Evolutionary conservation across 805 yeast species (phyloP), one percentile per base, ranked within the genome.

Genomic region (Ogataea allantospora): DNA sequence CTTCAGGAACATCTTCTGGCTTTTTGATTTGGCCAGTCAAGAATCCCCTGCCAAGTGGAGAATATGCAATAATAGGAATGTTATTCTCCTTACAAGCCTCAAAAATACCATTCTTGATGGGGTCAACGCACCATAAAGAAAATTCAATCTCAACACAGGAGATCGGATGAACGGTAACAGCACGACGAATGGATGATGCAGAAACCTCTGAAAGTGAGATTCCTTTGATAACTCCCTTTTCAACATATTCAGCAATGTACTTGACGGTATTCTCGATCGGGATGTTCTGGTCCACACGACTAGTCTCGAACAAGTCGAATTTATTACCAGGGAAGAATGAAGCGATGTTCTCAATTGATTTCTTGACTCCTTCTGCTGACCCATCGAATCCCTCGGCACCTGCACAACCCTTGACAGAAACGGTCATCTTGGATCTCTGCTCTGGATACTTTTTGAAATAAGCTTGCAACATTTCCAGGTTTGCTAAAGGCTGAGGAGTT

Each of bases 1-100:
- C 80, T 27, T 66, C 65, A 9, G 78, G 74, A 22, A 83, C 51
- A 36, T 76, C 80, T 0, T 60, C 52, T 16, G 62, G 51, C 5
- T 70, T 59, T 19, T 62, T 76, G 36, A 79, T 61, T 21, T 53
- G 45, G 40, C 93, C 95, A 4, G 91, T 80, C 37, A 88, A 68
- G 44, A 81, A 65, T 1, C 96, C 96, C 53, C 85, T 73, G 8
- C 88, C 82, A 38, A 88, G 68, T 19, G 96, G 96, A 20, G 95
- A 83, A 62, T 88, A 88, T 17, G 88, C 85, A 42, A 85, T 67
- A 18, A 87, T 66, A 9, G 93, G 83, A 40, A 88, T 74, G 10
- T 68, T 68, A 21, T 70, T 61, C 45, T 80, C 77, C 14, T 73
- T 70, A 46, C 82, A 76, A 5, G 73, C 70, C 4, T 70, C 75